These are phyloP conservation scores for Baudoinia panamericana DNA, from an alignment of 495 filamentous ascomycete species.

Conservation along the genomic window DNA sequence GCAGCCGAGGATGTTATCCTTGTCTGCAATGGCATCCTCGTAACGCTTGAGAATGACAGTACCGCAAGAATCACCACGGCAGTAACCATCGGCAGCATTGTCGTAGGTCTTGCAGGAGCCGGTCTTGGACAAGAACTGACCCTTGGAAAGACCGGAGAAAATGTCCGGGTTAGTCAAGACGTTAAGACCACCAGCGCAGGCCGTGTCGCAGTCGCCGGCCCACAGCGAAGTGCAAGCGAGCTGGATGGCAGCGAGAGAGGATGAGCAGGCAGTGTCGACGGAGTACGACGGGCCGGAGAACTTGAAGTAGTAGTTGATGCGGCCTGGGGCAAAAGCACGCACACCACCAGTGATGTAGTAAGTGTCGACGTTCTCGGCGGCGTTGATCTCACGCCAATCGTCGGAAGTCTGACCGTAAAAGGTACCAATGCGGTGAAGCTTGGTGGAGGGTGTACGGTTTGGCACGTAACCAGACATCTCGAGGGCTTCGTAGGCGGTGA, in stretches of 20 bases:
- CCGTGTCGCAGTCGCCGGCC: slow-evolving; percentile 72
- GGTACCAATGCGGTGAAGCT: slow-evolving; percentile 70
- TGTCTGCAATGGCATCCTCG: slow-evolving; percentile 36
- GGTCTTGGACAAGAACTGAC: slow-evolving; percentile 68
- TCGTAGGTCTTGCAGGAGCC: slow-evolving; percentile 58
- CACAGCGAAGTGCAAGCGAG: slow-evolving; percentile 72
- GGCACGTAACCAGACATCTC: slow-evolving; percentile 86
- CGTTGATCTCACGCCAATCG: slow-evolving; percentile 85
- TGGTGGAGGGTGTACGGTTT: slow-evolving; percentile 72
- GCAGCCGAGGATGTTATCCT: slow-evolving; percentile 36
- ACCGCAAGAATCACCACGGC: slow-evolving; percentile 35
- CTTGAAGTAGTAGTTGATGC: slow-evolving; percentile 82
- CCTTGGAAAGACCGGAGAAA: slow-evolving; percentile 69
- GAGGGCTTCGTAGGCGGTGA: slow-evolving; percentile 78
- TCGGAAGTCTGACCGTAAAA: slow-evolving; percentile 91
- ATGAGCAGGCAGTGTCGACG: slow-evolving; percentile 85
- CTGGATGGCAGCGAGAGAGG: slow-evolving; percentile 69
- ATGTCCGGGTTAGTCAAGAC: slow-evolving; percentile 73
- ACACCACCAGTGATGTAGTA: slow-evolving; percentile 89
- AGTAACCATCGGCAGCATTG: slow-evolving; percentile 38
- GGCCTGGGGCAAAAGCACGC: slow-evolving; percentile 72
- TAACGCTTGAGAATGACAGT: slow-evolving; percentile 38
- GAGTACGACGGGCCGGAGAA: slow-evolving; percentile 78
- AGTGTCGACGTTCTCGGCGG: slow-evolving; percentile 78
- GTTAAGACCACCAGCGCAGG: slow-evolving; percentile 71